Evolutionary conservation across 768 basidiomycete species (phyloP).

Genomic region (Leccinum pellstonianum): DNA sequence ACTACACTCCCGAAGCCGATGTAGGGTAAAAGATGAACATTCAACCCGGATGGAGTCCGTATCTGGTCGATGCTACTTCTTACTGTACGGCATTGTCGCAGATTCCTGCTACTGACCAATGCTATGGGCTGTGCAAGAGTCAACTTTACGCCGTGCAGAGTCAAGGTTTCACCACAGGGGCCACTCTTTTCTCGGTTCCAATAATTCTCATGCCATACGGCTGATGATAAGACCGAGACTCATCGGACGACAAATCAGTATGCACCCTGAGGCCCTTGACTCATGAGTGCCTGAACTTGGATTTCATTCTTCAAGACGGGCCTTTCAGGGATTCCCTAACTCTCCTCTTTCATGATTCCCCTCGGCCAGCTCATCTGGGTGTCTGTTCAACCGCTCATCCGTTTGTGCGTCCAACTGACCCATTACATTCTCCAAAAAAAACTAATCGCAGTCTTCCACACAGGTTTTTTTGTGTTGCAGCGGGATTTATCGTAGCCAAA

Average conservation of each 20-base stretch:
- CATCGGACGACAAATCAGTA: constrained; percentile 4
- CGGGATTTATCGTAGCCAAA: constrained; percentile 60
- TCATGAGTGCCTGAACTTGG: neutral
- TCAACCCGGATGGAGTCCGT: neutral
- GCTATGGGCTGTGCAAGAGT: neutral
- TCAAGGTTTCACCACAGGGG: neutral
- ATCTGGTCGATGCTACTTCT: neutral
- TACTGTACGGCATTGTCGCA: neutral
- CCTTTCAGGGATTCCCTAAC: neutral
- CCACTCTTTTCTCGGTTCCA: neutral
- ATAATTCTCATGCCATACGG: neutral
- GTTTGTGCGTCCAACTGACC: constrained; percentile 45
- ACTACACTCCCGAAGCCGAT: neutral
- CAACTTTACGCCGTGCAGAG: neutral
- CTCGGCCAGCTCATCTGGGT: constrained; percentile 59
- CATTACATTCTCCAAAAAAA: neutral
- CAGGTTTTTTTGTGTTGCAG: constrained; percentile 53
- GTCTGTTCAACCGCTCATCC: constrained; percentile 56
- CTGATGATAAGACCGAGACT: neutral
- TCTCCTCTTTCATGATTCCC: constrained; percentile 23
- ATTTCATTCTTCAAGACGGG: constrained; percentile 7
- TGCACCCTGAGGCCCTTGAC: neutral
- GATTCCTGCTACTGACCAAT: neutral
- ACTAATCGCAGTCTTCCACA: constrained; percentile 5
- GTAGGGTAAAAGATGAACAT: neutral